These are phyloP conservation scores for Phytophthora constricta DNA, from an alignment of 352 stramenopile species.

Conservation along the genomic window DNA sequence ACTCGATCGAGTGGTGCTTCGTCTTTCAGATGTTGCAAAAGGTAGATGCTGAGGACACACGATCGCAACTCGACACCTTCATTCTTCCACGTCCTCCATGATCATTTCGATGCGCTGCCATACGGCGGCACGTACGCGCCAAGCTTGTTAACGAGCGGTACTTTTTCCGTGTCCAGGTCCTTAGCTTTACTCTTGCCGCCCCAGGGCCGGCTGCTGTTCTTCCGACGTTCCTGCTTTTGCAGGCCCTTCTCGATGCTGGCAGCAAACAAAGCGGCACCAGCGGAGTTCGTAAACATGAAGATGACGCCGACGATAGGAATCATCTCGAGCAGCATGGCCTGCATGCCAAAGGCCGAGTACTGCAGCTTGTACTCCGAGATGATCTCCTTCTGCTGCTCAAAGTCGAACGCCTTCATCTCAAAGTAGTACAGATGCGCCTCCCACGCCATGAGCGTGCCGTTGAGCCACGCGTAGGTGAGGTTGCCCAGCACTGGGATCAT, in stretches of 20 bases:
- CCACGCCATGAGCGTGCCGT: slow-evolving; percentile 61
- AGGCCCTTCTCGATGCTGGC: slow-evolving; percentile 57
- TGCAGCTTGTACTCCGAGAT: slow-evolving; percentile 43
- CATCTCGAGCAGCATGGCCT: slow-evolving; percentile 64
- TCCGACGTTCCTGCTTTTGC: slow-evolving; percentile 26
- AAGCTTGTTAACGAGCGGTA: slow-evolving; percentile 40
- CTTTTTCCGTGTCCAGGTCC: slow-evolving; percentile 22
- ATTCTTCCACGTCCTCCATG: neutral
- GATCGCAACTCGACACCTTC: neutral
- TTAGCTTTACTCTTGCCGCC: slow-evolving; percentile 15
- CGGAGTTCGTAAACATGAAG: slow-evolving; percentile 71
- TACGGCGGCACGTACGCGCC: slow-evolving; percentile 40
- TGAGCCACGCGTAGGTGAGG: slow-evolving; percentile 63
- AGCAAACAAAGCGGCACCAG: slow-evolving; percentile 61
- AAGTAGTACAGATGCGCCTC: slow-evolving; percentile 71
- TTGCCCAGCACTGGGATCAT: slow-evolving; percentile 63
- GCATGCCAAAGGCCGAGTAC: slow-evolving; percentile 65
- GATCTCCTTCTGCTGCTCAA: slow-evolving; percentile 56
- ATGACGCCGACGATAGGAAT: slow-evolving; percentile 55
- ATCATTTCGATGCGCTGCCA: slow-evolving; percentile 36
- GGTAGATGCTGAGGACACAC: too few species aligned
- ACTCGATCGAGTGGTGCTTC: too few species aligned
- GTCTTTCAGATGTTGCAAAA: too few species aligned
- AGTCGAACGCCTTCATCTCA: slow-evolving; percentile 56
- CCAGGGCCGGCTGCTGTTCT: slow-evolving; percentile 26